Evolutionary conservation across 179 eudicot species (phyloP).

Genomic region (Gypsophila paniculata): DNA sequence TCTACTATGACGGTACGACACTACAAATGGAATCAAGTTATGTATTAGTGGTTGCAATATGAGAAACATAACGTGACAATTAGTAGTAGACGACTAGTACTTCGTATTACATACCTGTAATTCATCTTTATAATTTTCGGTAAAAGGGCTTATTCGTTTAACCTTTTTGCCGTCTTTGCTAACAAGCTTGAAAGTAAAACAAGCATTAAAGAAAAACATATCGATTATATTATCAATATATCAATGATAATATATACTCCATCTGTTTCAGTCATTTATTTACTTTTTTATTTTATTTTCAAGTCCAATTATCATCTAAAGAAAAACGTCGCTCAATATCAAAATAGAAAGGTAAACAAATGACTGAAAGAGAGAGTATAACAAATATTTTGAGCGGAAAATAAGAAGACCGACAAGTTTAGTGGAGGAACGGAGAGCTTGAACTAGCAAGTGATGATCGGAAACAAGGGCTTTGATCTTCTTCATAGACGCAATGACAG

Average conservation of each 20-base stretch:
- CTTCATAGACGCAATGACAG: constrained; percentile 74
- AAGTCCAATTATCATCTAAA: no score
- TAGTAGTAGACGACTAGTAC: no score
- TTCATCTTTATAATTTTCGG: constrained; percentile 78
- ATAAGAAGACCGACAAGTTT: constrained; percentile 49
- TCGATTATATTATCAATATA: no score
- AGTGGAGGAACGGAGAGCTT: constrained; percentile 67
- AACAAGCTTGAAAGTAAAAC: constrained; percentile 39
- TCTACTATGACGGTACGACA: constrained; percentile 79
- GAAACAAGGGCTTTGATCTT: constrained; percentile 63
- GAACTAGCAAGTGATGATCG: constrained; percentile 58
- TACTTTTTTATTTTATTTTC: no score
- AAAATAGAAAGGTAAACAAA: no score
- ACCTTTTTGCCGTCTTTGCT: constrained; percentile 64
- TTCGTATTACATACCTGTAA: constrained; percentile 48
- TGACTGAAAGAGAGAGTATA: no score
- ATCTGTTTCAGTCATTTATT: no score
- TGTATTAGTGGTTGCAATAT: no score
- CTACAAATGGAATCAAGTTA: constrained; percentile 24
- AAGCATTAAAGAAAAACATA: not conserved
- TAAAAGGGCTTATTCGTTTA: constrained; percentile 54
- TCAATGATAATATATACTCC: no score
- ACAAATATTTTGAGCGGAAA: no score
- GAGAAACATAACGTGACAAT: constrained; percentile 14
- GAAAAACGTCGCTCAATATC: no score